A percentile compares a stretch with the other conserved stretches of the same genome.
phyloP scores from a whole-genome alignment of 768 basidiomycete genomes.

The Suillus subluteus region DNA sequence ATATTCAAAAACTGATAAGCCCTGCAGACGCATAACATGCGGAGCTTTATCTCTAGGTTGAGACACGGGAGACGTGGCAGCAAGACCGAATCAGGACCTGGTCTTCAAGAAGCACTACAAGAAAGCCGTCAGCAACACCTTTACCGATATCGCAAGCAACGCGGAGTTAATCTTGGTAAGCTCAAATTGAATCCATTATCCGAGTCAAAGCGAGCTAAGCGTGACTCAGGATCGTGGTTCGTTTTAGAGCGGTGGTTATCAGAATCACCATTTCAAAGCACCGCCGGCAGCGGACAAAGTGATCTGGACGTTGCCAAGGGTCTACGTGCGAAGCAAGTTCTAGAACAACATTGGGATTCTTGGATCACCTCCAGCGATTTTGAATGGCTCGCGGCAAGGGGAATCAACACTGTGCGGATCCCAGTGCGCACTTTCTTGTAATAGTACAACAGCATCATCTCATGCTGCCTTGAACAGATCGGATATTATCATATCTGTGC shows the following conservation, averaged over 20 bases:
- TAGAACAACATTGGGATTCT: constrained; percentile 52
- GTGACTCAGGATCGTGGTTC: constrained; percentile 69
- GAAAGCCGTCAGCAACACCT: constrained; percentile 21
- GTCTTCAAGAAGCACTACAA: background rate
- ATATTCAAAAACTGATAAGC: background rate
- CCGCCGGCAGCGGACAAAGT: constrained; percentile 59
- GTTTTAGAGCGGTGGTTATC: constrained; percentile 80
- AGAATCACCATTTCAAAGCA: constrained; percentile 56
- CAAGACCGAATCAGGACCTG: background rate
- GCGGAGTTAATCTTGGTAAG: constrained; percentile 83
- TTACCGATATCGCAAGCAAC: constrained; percentile 69
- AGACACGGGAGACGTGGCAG: background rate
- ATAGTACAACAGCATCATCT: constrained; percentile 5
- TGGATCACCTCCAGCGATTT: constrained; percentile 61
- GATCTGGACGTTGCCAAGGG: constrained; percentile 74
- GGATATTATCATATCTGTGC: constrained; percentile 75
- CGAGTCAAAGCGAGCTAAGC: constrained; percentile 12
- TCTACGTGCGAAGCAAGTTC: constrained; percentile 41
- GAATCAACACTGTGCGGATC: constrained; percentile 63
- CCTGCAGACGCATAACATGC: background rate
- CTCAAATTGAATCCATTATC: constrained; percentile 11
- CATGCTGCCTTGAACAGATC: constrained; percentile 46
- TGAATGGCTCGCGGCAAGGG: constrained; percentile 53
- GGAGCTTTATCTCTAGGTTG: background rate
- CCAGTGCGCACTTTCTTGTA: constrained; percentile 59